Evolutionary conservation across 805 yeast genomes (phyloP).

Genomic region (Wickerhamomyces bisporus): DNA sequence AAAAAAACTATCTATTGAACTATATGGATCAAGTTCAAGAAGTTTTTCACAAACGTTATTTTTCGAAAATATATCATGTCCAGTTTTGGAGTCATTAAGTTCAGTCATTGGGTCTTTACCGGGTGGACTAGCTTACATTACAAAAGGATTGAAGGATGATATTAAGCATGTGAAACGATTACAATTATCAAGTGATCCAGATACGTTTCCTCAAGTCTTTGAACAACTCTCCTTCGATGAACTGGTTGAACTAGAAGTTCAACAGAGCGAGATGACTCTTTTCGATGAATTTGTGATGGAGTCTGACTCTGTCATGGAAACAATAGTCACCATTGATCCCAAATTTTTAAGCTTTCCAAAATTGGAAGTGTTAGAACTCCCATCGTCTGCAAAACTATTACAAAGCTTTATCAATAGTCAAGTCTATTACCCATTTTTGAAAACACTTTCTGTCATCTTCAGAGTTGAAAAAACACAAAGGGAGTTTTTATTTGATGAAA

Average conservation of each 20-base stretch:
- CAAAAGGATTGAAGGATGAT: not conserved
- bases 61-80: constrained; percentile 9
- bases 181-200: constrained; percentile 1
- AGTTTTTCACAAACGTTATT: constrained; percentile 10
- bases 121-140: constrained; percentile 3
- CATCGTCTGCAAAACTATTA: constrained; percentile 5
- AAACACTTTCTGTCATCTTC: constrained; percentile 1
- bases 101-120: constrained; percentile 3
- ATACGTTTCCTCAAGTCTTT: constrained; percentile 2
- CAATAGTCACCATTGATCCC: not conserved
- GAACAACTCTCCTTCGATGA: constrained; percentile 3
- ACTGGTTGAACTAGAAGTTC: constrained; percentile 2
- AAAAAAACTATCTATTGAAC: constrained; percentile 5
- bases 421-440: constrained; percentile 7
- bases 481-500: constrained; percentile 2
- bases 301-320: not conserved
- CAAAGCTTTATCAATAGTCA: constrained; percentile 1
- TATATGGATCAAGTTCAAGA: constrained; percentile 18
- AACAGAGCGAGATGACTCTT: constrained; percentile 3
- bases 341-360: constrained; percentile 5
- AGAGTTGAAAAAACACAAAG: constrained; percentile 7
- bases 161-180: constrained; percentile 1
- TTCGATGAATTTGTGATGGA: not conserved
- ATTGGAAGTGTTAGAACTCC: constrained; percentile 5
- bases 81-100: constrained; percentile 1